Evolutionary conservation across 345 rosid species (phyloP).

Genomic region (Heritiera fomes): DNA sequence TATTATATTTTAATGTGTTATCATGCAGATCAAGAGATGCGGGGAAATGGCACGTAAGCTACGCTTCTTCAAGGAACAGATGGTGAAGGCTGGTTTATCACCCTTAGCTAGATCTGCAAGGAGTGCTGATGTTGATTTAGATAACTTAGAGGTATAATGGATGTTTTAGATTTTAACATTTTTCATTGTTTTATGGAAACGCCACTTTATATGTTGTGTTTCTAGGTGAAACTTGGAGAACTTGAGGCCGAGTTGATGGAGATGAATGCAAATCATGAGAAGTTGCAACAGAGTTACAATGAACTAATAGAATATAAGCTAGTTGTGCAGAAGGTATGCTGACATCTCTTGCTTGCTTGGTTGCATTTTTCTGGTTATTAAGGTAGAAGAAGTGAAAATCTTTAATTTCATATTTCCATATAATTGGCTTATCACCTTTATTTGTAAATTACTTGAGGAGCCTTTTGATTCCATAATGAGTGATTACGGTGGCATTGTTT

Average conservation of each 20-base stretch:
- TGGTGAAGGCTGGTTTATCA: constrained; percentile 50
- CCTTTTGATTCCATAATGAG: neutral
- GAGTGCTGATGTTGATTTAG: constrained; percentile 39
- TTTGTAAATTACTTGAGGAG: neutral
- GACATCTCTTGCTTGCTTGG: neutral
- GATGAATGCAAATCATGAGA: constrained; percentile 58
- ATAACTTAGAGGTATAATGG: constrained; percentile 42
- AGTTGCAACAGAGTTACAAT: constrained; percentile 50
- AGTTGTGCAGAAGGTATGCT: constrained; percentile 19
- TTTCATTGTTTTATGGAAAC: constrained; percentile 10
- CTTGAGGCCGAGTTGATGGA: constrained; percentile 68
- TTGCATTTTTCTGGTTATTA: neutral
- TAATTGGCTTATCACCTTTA: neutral
- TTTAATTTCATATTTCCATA: neutral
- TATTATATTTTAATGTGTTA: neutral
- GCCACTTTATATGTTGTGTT: neutral
- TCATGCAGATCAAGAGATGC: constrained; percentile 53
- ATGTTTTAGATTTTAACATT: constrained; percentile 8
- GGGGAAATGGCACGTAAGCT: constrained; percentile 69
- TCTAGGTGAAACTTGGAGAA: constrained; percentile 59
- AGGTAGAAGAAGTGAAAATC: neutral
- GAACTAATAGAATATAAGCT: constrained; percentile 62
- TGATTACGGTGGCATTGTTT: neutral
- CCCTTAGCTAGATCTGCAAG: constrained; percentile 33
- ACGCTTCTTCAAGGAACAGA: constrained; percentile 56